Base-by-base conservation (phyloP, 768 basidiomycete genomes). In the Terana coerulea region DNA sequence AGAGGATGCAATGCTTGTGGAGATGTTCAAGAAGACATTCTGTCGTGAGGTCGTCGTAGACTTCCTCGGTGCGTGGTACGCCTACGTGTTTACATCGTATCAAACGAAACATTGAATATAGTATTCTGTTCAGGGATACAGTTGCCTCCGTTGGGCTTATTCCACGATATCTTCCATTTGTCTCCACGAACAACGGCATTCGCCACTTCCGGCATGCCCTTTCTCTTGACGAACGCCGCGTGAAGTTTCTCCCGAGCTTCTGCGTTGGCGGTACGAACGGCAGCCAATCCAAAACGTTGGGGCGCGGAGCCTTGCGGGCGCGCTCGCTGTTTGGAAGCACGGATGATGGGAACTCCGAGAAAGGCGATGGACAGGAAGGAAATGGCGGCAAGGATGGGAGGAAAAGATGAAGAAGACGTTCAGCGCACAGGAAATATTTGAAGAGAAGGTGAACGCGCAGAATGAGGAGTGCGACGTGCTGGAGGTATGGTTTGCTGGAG, bases 401-500 rank as follows among this genome's bases (percentile, higher is more conserved):
- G 7, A 5, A 37, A 7, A 19, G 21, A 7, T 7, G 21, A 14
- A 37, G n/a, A 6, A 19, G 15, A 37, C 15, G 15, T n/a, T 6
- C 35, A 37, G 35, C 35, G 35, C n/a, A 19, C 15, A 17, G 17
- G 41, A 53, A 22, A 7, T 21, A 15, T 57, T 67, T 37, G 61
- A 59, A 6, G 63, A 70, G 34, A 57, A 62, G 14, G 53, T 61
- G 14, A 52, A 63, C 15, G 63, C 46, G 1, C 55, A 52, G 21
- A 57, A 59, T 22, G 53, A 47, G 5, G 59, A 63, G 4, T 72
- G 72, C 0, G 69, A 78, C 55, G 67, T 83, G 15, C 72, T 78
- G 48, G 83, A 87, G 59, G 84, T 87, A 1, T 86, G 84, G 83
- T 86, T 86, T 61, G 68, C 81, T 1, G 82, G 74, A 1, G 61